phyloP scores from a whole-genome alignment of 2,329 filamentous ascomycete genomes.

The Clonostachys rhizophaga region DNA sequence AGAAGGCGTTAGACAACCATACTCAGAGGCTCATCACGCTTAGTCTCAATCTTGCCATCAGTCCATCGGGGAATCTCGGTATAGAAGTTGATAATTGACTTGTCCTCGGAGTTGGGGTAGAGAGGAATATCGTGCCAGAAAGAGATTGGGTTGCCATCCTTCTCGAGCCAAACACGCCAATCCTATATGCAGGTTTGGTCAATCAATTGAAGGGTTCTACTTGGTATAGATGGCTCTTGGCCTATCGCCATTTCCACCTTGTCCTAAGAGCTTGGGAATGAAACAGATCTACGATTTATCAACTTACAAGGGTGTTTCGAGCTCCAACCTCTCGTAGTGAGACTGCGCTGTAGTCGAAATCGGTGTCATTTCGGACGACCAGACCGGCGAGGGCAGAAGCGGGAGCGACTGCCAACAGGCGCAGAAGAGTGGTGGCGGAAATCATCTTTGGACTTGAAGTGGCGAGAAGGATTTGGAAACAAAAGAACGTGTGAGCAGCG shows the following conservation, averaged over 20 bases:
- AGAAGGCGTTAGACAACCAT: constrained; percentile 2
- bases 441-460: constrained; percentile 1
- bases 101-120: constrained; percentile 25
- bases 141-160: constrained; percentile 29
- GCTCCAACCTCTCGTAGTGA: constrained; percentile 26
- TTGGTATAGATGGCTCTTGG: too few relatives aligned
- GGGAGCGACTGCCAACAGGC: constrained; percentile 1
- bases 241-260: too few relatives aligned
- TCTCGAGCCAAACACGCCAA: constrained; percentile 33
- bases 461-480: too few relatives aligned
- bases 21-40: constrained; percentile 31
- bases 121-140: constrained; percentile 35
- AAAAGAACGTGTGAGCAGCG: too few relatives aligned
- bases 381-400: constrained; percentile 4
- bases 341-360: constrained; percentile 18
- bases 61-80: constrained; percentile 36
- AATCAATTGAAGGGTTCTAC: background rate
- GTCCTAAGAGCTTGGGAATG: too few relatives aligned
- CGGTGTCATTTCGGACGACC: constrained; percentile 1
- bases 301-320: constrained; percentile 26
- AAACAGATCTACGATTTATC: too few relatives aligned
- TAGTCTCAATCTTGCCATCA: constrained; percentile 31
- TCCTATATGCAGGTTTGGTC: constrained; percentile 14
- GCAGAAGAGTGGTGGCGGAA: background rate
- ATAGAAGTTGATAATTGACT: constrained; percentile 27